Conservation (phyloP, 2,329 filamentous ascomycete species). For the Colletotrichum orchidophilum region DNA sequence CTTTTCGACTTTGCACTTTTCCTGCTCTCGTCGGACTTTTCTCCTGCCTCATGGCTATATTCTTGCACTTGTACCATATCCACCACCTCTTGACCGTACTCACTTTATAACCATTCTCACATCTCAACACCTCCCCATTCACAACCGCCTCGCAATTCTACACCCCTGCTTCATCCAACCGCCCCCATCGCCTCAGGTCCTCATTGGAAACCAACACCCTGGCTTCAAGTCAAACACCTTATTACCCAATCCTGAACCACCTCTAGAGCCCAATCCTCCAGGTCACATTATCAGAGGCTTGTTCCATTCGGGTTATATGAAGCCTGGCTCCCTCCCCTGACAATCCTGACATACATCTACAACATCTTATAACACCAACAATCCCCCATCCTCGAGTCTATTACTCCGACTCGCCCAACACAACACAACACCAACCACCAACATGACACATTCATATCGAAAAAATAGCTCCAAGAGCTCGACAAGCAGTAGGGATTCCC, state of each 20-base stretch:
- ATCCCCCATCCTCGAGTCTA: not conserved
- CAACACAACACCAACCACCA: slow-evolving; percentile 20
- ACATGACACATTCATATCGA: slow-evolving; percentile 46
- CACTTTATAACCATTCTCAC: slow-evolving; percentile 15
- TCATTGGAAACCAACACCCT: slow-evolving; percentile 18
- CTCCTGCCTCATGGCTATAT: slow-evolving; percentile 17
- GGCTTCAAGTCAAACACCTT: slow-evolving; percentile 16
- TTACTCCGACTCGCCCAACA: not conserved
- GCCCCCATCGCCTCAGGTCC: slow-evolving; percentile 18
- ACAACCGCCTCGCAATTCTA: slow-evolving; percentile 7
- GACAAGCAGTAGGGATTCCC: slow-evolving; percentile 50
- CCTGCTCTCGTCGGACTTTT: not conserved
- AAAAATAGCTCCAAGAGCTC: slow-evolving; percentile 49
- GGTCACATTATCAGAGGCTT: not conserved
- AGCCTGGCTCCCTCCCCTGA: slow-evolving; percentile 20
- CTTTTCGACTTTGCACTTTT: not conserved
- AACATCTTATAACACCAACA: slow-evolving; percentile 6
- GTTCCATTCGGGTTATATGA: slow-evolving; percentile 26
- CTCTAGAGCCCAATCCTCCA: slow-evolving; percentile 4
- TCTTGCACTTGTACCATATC: slow-evolving; percentile 1
- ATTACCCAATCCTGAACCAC: slow-evolving; percentile 28
- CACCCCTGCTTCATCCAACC: slow-evolving; percentile 31
- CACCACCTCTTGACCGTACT: not conserved
- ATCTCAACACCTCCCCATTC: slow-evolving; percentile 2
- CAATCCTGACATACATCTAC: not conserved